phyloP scores from a whole-genome alignment of 2,329 filamentous ascomycete species.

The Stagonosporopsis chrysanthemi region DNA sequence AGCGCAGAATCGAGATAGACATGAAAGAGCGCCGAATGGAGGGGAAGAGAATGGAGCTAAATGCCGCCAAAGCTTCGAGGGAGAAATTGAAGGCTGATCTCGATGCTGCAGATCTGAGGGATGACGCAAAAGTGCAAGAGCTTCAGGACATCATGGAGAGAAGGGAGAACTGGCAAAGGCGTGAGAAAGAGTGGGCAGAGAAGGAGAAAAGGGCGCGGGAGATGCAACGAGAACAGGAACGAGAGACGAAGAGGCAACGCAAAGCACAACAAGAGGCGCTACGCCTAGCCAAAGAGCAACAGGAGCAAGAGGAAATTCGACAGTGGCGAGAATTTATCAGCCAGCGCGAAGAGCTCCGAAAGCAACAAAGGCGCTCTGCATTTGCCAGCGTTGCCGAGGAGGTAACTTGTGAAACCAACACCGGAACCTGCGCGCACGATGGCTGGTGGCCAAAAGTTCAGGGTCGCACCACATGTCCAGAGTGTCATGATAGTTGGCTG shows the following conservation, averaged over 20 bases:
- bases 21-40: slow-evolving; percentile 44
- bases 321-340: too few species aligned
- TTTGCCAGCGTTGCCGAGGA: too few species aligned
- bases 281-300: too few species aligned
- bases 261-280: too few species aligned
- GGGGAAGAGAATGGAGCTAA: too few species aligned
- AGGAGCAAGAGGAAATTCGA: too few species aligned
- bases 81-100: slow-evolving; percentile 11
- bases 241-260: background rate
- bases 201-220: slow-evolving; percentile 1
- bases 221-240: slow-evolving; percentile 7
- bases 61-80: too few species aligned
- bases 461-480: slow-evolving; percentile 23
- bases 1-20: slow-evolving; percentile 43
- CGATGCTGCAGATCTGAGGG: slow-evolving; percentile 24
- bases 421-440: slow-evolving; percentile 19
- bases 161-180: slow-evolving; percentile 3
- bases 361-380: too few species aligned
- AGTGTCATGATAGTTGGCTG: slow-evolving; percentile 22
- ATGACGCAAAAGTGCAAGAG: slow-evolving; percentile 25
- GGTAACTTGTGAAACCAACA: background rate
- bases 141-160: slow-evolving; percentile 4
- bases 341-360: too few species aligned
- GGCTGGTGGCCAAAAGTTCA: slow-evolving; percentile 30
- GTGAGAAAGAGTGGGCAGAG: slow-evolving; percentile 7